Percentiles rank a stretch among this genome's conserved stretches.
These are phyloP conservation scores for Botrytis porri DNA, from an alignment of 2,329 filamentous ascomycete genomes.

Conservation along the genomic window DNA sequence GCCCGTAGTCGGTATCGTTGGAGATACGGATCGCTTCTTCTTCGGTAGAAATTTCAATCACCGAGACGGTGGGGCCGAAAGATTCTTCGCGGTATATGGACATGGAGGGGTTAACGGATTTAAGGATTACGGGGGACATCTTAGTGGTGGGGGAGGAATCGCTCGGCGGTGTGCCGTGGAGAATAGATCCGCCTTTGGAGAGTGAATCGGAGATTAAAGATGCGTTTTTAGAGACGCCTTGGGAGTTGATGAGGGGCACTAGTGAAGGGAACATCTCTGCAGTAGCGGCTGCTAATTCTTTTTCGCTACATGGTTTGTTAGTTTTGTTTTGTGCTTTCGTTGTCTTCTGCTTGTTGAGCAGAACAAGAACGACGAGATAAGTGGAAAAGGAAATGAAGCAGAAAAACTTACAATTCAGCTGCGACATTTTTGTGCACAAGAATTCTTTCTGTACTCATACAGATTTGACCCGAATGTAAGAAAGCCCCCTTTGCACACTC, in stretches of 20 bases:
- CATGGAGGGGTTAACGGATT: slow-evolving; percentile 67
- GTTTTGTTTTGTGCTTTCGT: background rate
- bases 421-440: slow-evolving; percentile 51
- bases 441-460: slow-evolving; percentile 81
- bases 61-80: slow-evolving; percentile 71
- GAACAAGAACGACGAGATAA: background rate
- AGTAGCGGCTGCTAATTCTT: background rate
- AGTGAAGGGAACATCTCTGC: background rate
- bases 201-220: slow-evolving; percentile 65
- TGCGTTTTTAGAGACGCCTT: slow-evolving; percentile 64
- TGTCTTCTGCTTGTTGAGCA: background rate
- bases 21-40: slow-evolving; percentile 71
- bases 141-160: slow-evolving; percentile 36
- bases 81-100: slow-evolving; percentile 72
- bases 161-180: slow-evolving; percentile 42
- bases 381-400: background rate
- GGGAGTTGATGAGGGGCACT: slow-evolving; percentile 53
- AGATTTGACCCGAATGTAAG: slow-evolving; percentile 74
- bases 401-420: slow-evolving; percentile 43
- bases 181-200: slow-evolving; percentile 59
- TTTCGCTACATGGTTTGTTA: background rate
- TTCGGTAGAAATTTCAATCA: slow-evolving; percentile 64
- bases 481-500: slow-evolving; percentile 70
- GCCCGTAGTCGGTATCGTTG: slow-evolving; percentile 79
- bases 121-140: slow-evolving; percentile 65